phyloP scores from a whole-genome alignment of 1,284 basidiomycete genomes.

The Heliocybe sulcata region DNA sequence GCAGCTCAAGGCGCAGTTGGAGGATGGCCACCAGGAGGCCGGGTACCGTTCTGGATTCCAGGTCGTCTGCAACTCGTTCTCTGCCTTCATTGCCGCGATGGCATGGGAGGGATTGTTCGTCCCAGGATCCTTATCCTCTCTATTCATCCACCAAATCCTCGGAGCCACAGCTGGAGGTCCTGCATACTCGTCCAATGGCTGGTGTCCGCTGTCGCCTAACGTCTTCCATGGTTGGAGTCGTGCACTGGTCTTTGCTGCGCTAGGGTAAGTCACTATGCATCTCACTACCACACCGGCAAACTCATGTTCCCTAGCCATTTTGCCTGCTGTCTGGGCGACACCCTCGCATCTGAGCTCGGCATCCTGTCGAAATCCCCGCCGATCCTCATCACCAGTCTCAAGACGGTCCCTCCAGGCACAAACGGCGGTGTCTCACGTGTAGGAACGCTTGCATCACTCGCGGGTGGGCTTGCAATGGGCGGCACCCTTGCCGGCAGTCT shows the following conservation, averaged over 20 bases:
- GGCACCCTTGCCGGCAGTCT: slow-evolving; percentile 51
- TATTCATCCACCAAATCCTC: slow-evolving; percentile 12
- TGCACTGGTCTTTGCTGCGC: slow-evolving; percentile 50
- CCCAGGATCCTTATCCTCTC: slow-evolving; percentile 22
- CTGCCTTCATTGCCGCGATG: slow-evolving; percentile 57
- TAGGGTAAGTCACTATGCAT: slow-evolving; percentile 51
- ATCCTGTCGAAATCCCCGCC: slow-evolving; percentile 70
- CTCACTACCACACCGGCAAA: neutral
- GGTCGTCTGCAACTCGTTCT: slow-evolving; percentile 76
- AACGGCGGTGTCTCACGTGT: slow-evolving; percentile 81
- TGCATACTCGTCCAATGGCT: slow-evolving; percentile 25
- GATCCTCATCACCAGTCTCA: slow-evolving; percentile 67
- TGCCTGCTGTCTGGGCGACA: slow-evolving; percentile 80
- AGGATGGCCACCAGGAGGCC: slow-evolving; percentile 67
- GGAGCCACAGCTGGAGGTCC: slow-evolving; percentile 4
- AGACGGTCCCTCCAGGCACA: slow-evolving; percentile 79
- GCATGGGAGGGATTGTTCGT: slow-evolving; percentile 60
- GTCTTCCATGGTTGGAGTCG: slow-evolving; percentile 44
- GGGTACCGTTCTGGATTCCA: slow-evolving; percentile 75
- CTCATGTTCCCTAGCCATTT: slow-evolving; percentile 50
- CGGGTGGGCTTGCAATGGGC: slow-evolving; percentile 74
- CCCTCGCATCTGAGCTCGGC: slow-evolving; percentile 76
- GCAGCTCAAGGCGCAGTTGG: slow-evolving; percentile 64
- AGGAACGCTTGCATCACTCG: slow-evolving; percentile 69
- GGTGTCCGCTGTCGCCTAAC: slow-evolving; percentile 47